Conservation (phyloP, 768 basidiomycete genomes). For the Hortiboletus flavorubellus region DNA sequence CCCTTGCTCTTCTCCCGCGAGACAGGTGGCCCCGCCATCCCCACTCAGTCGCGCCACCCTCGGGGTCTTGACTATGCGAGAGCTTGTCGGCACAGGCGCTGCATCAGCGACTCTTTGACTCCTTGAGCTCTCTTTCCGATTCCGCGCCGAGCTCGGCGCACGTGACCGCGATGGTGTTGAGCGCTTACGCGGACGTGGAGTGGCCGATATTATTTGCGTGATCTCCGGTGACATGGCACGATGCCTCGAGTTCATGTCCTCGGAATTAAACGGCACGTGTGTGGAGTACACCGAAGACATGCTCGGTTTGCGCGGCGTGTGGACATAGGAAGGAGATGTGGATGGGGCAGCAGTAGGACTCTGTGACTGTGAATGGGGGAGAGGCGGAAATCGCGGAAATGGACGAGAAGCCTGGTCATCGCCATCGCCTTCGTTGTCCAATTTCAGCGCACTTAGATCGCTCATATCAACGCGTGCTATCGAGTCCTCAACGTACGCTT, state of each 20-base stretch:
- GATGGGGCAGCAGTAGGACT: conserved; percentile 1
- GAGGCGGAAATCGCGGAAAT: conserved; percentile 29
- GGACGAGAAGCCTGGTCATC: conserved; percentile 22
- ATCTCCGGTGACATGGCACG: conserved; percentile 39
- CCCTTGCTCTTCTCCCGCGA: conserved; percentile 29
- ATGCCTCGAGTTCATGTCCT: conserved; percentile 1
- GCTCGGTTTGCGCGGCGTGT: conserved; percentile 23
- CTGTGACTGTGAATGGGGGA: conserved; percentile 15
- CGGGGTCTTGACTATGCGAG: neutral
- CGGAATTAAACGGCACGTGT: conserved; percentile 12
- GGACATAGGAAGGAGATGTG: conserved; percentile 19
- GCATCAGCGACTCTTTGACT: conserved; percentile 9
- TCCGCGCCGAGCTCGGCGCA: conserved; percentile 16
- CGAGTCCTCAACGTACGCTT: conserved; percentile 19
- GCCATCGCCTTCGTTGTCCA: conserved; percentile 26
- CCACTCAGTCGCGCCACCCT: conserved; percentile 1
- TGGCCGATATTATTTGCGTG: conserved; percentile 36
- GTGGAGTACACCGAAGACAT: conserved; percentile 10
- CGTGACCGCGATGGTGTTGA: conserved; percentile 23
- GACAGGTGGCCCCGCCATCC: neutral
- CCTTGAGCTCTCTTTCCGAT: conserved; percentile 14
- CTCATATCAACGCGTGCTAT: conserved; percentile 31
- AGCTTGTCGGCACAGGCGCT: conserved; percentile 10
- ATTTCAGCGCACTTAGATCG: conserved; percentile 30
- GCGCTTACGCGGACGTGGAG: conserved; percentile 35